phyloP scores from a whole-genome alignment of 768 basidiomycete genomes.

The Rhodotorula graminis region DNA sequence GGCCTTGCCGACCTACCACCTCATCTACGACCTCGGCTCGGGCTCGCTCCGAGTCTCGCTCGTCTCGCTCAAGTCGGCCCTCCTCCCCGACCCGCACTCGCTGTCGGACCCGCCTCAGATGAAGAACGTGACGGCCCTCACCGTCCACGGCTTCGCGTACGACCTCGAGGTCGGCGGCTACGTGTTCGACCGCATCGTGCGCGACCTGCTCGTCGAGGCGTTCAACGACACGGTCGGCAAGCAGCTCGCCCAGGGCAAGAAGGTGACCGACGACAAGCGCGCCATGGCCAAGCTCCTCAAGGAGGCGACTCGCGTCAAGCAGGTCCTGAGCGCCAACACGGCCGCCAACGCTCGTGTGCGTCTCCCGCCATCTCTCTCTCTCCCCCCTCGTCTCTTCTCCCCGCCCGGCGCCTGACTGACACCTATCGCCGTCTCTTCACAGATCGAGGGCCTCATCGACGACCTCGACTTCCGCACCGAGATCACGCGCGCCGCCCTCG shows the following conservation, averaged over 20 bases:
- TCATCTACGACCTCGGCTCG: constrained; percentile 93
- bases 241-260: constrained; percentile 47
- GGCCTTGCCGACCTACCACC: constrained; percentile 64
- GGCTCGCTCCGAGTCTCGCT: constrained; percentile 72
- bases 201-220: constrained; percentile 68
- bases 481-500: constrained; percentile 72
- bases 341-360: constrained; percentile 69
- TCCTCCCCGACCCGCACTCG: constrained; percentile 51
- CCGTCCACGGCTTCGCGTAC: constrained; percentile 74
- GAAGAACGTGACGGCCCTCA: constrained; percentile 53
- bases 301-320: constrained; percentile 85
- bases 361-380: not conserved
- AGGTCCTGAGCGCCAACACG: constrained; percentile 84
- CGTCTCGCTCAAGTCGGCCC: constrained; percentile 58
- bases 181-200: constrained; percentile 75
- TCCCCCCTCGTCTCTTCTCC: not conserved
- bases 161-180: constrained; percentile 71
- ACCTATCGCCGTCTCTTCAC: not conserved
- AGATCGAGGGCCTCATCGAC: constrained; percentile 82
- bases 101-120: constrained; percentile 44
- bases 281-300: constrained; percentile 93
- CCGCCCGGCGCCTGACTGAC: constrained; percentile 1
- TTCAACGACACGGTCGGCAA: constrained; percentile 65
- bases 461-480: constrained; percentile 85
- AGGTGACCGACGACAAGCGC: constrained; percentile 58